Evolutionary conservation across 2,329 filamentous ascomycete species (phyloP), one percentile per base, ranked within the genome.

Genomic region (Exophiala mesophila): DNA sequence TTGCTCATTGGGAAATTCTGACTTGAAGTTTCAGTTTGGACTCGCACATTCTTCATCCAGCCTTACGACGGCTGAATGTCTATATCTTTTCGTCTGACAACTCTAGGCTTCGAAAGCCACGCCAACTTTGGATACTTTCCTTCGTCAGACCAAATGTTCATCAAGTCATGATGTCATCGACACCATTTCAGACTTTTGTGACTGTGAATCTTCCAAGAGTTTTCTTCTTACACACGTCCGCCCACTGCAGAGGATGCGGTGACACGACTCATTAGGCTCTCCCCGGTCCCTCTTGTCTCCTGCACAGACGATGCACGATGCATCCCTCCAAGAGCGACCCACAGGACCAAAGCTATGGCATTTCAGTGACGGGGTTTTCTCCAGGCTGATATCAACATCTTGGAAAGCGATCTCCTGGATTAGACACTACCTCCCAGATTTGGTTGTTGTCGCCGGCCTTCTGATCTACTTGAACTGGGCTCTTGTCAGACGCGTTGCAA

Each of bases 1-100:
- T 41, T 29, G 48, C 45, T 17, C 43, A 43, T 13, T 51, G 48
- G 48, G 48, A 51, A 17, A 30, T 43, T 24, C 6, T 38, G 17
- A 28, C 24, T 6, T 31, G 29, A 6, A 31, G 17, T n/a, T n/a
- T n/a, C n/a, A n/a, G n/a, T n/a, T n/a, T n/a, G n/a, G n/a, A n/a
- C n/a, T 31, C 29, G n/a, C n/a, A 28, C 8, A 28, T 28, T 28
- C n/a, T 8, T 28, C 24, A 28, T 28, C 24, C 8, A 8, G 24
- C 24, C 24, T 8, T n/a, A n/a, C 24, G n/a, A 28, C 24, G 8
- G 24, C 24, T 28, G n/a, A n/a, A 8, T 28, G 24, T 8, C n/a
- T 28, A 28, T 28, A 8, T 28, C 8, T 28, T 28, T 28, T 8
- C n/a, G 24, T n/a, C 24, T n/a, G n/a, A n/a, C n/a, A n/a, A n/a